These are phyloP conservation scores for Amaranthus tricolor DNA, from an alignment of 179 eudicot genomes.

Conservation along the genomic window DNA sequence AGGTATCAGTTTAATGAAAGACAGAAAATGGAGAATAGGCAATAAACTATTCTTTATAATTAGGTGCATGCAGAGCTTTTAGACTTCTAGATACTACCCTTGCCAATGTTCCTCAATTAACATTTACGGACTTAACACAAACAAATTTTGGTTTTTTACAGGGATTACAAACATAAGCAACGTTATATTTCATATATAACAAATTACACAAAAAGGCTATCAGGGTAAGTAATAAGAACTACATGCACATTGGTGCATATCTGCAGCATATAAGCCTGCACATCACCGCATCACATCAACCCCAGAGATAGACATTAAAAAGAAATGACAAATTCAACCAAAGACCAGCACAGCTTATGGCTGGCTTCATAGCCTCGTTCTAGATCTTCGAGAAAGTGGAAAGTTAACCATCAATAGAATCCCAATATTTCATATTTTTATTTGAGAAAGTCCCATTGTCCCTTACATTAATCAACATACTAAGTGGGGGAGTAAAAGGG, in stretches of 20 bases:
- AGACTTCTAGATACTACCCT: background rate
- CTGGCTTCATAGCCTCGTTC: background rate
- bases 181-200: background rate
- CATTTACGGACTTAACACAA: too few relatives aligned
- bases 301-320: background rate
- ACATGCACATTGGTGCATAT: background rate
- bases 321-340: background rate
- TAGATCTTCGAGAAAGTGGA: background rate
- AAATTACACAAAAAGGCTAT: background rate
- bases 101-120: background rate
- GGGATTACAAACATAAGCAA: background rate
- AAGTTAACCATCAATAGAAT: background rate
- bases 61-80: background rate
- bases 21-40: background rate
- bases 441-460: background rate
- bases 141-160: background rate
- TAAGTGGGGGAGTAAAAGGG: too few relatives aligned
- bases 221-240: background rate
- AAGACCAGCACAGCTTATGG: background rate
- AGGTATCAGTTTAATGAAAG: constrained; percentile 3
- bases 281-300: background rate
- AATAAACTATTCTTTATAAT: background rate
- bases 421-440: background rate
- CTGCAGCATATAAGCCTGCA: background rate
- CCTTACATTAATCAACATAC: too few relatives aligned